Conservation (phyloP, 2,329 filamentous ascomycete genomes). For the Fusarium sp. region DNA sequence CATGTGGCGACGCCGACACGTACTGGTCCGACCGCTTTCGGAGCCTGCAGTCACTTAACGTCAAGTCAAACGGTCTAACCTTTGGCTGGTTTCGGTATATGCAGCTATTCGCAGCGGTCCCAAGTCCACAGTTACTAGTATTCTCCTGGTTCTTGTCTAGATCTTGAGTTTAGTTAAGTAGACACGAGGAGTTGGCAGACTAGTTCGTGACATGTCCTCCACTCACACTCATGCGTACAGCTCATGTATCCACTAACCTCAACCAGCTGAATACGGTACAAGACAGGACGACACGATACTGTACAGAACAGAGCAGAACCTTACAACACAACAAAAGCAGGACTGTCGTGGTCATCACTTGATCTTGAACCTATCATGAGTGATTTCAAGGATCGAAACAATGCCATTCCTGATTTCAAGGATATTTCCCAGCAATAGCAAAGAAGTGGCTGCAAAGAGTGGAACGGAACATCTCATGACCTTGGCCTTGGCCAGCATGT, state of each 20-base stretch:
- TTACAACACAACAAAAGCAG: background rate
- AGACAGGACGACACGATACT: background rate
- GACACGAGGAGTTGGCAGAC: slow-evolving; percentile 5
- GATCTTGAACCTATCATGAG: slow-evolving; percentile 1
- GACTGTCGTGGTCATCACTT: slow-evolving; percentile 22
- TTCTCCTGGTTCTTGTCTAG: background rate
- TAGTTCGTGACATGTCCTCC: slow-evolving; percentile 25
- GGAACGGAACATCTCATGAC: slow-evolving; percentile 33
- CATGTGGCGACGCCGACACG: slow-evolving; percentile 34
- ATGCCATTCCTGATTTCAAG: slow-evolving; percentile 20
- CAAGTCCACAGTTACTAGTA: background rate
- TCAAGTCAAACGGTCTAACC: slow-evolving; percentile 3
- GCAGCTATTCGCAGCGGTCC: slow-evolving; percentile 15
- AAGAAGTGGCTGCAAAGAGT: slow-evolving; percentile 12
- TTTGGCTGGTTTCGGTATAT: slow-evolving; percentile 26
- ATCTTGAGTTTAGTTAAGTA: background rate
- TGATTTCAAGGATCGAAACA: slow-evolving; percentile 4
- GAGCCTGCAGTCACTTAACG: background rate
- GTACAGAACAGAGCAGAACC: background rate
- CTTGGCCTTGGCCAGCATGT: slow-evolving; percentile 17
- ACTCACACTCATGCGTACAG: slow-evolving; percentile 7
- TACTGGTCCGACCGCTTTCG: slow-evolving; percentile 18
- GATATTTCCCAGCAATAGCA: background rate
- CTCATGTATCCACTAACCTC: slow-evolving; percentile 10
- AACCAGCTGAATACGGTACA: background rate